A percentile compares a stretch with the other conserved stretches of the same genome.
phyloP scores from a whole-genome alignment of 441 rosid genomes.

The Brassica balearica region DNA sequence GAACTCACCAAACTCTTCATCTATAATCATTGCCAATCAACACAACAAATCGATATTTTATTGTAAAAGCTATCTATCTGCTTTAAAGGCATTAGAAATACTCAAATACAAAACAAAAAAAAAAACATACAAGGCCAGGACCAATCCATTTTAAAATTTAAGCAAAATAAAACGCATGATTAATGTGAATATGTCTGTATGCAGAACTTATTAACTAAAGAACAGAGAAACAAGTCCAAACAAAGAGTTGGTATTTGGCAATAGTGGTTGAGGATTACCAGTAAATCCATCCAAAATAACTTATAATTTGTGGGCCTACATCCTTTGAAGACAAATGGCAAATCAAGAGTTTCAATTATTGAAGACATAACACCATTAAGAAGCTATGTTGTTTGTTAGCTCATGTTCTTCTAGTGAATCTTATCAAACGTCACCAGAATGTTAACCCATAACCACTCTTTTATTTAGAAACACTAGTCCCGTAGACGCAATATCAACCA shows the following conservation, averaged over 20 bases:
- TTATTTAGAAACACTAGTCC: conserved; percentile 1
- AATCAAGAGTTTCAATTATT: conserved; percentile 37
- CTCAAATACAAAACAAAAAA: conserved; percentile 5
- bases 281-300: conserved; percentile 39
- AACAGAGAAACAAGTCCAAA: conserved; percentile 40
- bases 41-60: conserved; percentile 21
- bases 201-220: conserved; percentile 30
- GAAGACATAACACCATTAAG: conserved; percentile 5
- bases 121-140: background rate
- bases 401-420: conserved; percentile 28
- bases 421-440: conserved; percentile 24
- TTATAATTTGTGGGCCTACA: conserved; percentile 42
- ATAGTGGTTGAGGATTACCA: conserved; percentile 34
- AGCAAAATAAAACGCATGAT: conserved; percentile 7
- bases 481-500: conserved; percentile 10
- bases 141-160: conserved; percentile 13
- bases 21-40: conserved; percentile 43
- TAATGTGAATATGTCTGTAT: conserved; percentile 22
- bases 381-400: conserved; percentile 24
- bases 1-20: conserved; percentile 11
- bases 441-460: conserved; percentile 17
- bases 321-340: conserved; percentile 17
- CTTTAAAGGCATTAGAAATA: conserved; percentile 25
- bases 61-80: conserved; percentile 20
- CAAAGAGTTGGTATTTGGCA: conserved; percentile 44